These are phyloP conservation scores for Fusarium hostae DNA, from an alignment of 2,329 filamentous ascomycete genomes.

Conservation along the genomic window DNA sequence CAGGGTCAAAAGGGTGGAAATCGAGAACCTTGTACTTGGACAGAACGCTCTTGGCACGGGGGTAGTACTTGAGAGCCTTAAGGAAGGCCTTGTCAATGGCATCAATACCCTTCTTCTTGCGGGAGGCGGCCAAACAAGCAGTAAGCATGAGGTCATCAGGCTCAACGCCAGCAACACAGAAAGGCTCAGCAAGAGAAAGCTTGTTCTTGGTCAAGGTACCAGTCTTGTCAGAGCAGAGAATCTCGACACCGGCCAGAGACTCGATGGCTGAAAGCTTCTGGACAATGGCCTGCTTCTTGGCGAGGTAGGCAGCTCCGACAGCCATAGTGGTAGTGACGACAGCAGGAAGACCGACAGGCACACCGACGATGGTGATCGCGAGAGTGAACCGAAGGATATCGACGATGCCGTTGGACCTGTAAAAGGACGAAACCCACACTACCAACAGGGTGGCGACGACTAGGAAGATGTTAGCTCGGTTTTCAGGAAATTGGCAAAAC, in stretches of 20 bases:
- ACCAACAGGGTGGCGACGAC: conserved; percentile 83
- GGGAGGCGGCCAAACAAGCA: conserved; percentile 87
- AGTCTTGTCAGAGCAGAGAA: conserved; percentile 94
- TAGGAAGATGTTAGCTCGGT: too few relatives aligned
- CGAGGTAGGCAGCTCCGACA: conserved; percentile 89
- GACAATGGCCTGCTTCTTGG: conserved; percentile 92
- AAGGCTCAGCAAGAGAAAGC: conserved; percentile 86
- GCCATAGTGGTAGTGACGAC: conserved; percentile 97
- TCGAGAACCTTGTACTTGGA: conserved; percentile 86
- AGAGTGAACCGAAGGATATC: conserved; percentile 85
- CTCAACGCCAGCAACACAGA: conserved; percentile 83
- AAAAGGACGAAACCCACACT: conserved; percentile 89
- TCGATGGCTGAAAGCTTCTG: conserved; percentile 94
- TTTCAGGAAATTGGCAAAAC: too few relatives aligned
- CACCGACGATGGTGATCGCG: conserved; percentile 90
- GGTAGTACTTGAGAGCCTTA: conserved; percentile 85
- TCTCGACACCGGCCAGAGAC: conserved; percentile 91
- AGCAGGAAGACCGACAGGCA: conserved; percentile 90
- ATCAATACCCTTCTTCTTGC: conserved; percentile 96
- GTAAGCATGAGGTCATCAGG: conserved; percentile 91
- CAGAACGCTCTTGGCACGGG: conserved; percentile 81
- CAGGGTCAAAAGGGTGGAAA: conserved; percentile 90
- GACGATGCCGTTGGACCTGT: conserved; percentile 84
- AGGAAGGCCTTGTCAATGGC: conserved; percentile 96
- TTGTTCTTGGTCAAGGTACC: conserved; percentile 96